A percentile compares a stretch with the other conserved stretches of the same genome.
Evolutionary conservation across 169 alveolate species (phyloP).

Genomic region (Perkinsus olseni): DNA sequence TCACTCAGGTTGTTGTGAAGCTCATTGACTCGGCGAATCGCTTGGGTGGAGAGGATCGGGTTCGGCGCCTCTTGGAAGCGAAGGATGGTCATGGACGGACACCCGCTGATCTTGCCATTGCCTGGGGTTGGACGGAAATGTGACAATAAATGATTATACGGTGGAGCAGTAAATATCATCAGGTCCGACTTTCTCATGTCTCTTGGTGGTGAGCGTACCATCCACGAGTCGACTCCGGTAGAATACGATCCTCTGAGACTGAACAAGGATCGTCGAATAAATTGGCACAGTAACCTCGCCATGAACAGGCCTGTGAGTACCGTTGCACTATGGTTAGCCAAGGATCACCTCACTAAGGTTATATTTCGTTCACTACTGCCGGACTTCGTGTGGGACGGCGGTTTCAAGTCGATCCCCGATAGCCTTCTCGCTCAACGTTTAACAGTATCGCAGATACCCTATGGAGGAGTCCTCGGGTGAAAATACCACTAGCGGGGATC

Average conservation of each 20-base stretch:
- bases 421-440: background rate
- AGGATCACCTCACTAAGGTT: background rate
- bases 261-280: background rate
- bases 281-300: background rate
- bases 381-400: background rate
- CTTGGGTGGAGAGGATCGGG: background rate
- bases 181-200: background rate
- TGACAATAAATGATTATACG: background rate
- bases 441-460: background rate
- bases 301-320: background rate
- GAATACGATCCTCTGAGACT: background rate
- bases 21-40: background rate
- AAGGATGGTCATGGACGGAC: background rate
- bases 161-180: background rate
- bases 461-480: background rate
- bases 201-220: background rate
- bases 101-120: background rate
- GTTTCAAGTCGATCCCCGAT: background rate
- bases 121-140: background rate
- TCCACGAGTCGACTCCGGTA: background rate
- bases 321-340: background rate
- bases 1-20: background rate
- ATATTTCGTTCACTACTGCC: background rate
- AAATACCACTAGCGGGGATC: background rate
- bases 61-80: background rate